These are phyloP conservation scores for Cytospora mali DNA, from an alignment of 2,329 filamentous ascomycete species.

Conservation along the genomic window DNA sequence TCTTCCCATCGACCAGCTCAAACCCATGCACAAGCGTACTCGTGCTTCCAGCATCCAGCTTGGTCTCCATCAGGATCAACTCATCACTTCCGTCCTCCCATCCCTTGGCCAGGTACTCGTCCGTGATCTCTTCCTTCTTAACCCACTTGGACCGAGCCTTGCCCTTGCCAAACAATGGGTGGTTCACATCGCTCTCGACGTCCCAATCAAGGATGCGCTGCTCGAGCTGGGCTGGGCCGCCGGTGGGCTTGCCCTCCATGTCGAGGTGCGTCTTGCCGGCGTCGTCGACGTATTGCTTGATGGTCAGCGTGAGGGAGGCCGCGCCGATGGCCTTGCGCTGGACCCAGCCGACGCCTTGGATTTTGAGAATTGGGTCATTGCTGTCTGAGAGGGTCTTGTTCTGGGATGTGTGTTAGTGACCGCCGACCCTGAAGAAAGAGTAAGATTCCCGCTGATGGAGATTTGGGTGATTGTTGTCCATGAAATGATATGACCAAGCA, in stretches of 20 bases:
- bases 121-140: constrained; percentile 24
- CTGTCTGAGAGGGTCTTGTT: constrained; percentile 28
- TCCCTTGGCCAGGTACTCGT: constrained; percentile 29
- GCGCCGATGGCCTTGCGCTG: constrained; percentile 31
- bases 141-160: constrained; percentile 28
- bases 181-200: constrained; percentile 28
- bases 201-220: constrained; percentile 29
- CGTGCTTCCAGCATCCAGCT: constrained; percentile 26
- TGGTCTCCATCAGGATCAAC: constrained; percentile 28
- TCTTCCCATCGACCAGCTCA: constrained; percentile 21
- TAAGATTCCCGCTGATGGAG: neutral
- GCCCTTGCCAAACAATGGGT: constrained; percentile 31
- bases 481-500: neutral
- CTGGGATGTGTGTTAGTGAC: neutral
- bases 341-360: constrained; percentile 31
- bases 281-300: constrained; percentile 27
- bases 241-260: constrained; percentile 29
- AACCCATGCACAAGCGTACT: constrained; percentile 26
- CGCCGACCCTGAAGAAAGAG: neutral
- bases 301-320: constrained; percentile 27
- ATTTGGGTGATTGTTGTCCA: neutral
- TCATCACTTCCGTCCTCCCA: constrained; percentile 30
- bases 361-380: constrained; percentile 29
- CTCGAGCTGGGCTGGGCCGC: constrained; percentile 26
- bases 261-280: constrained; percentile 27